Base-by-base conservation (phyloP, 202 grass and related monocot species). In the Saccharum hybrid region DNA sequence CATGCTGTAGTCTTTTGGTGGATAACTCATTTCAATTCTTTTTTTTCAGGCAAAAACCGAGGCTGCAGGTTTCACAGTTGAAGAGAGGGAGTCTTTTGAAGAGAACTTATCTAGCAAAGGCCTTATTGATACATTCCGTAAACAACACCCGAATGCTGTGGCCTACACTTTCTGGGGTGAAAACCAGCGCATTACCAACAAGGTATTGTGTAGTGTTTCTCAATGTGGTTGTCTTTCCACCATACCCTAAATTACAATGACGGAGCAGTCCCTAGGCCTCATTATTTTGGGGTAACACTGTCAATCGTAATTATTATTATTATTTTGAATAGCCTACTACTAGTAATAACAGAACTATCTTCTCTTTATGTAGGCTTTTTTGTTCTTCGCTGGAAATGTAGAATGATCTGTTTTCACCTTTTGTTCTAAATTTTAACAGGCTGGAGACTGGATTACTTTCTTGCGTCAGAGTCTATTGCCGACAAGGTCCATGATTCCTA, bases 131-230 rank as follows among this genome's bases (percentile, higher is more conserved):
- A 94, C 89, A 71, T 91, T 89, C 62, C 88, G 92, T 72, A 91
- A 87, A 59, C 84, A 89, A 64, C 86, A 94, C 72, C 92, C 89
- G 16, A 81, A 88, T 45, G 81, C 75, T 56, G 77, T 94, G 22
- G 86, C 76, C 28, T 94, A 85, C 64, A 94, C 89, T 61, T 94
- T 91, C 74, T 94, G 89, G 89, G 92, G 89, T 73, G 89, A 94
- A 82, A 89, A 90, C 52, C 86, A 94, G 66, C 84, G 89, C 22
- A 72, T 86, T 49, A 82, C 69, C 57, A 91, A 91, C 74, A 91
- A 94, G 92, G 92, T 94, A 90, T 21, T 16, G 26, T 15, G 71
- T 14, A 10, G 2, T 69, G 22, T 18, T 66, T 49, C 15, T 18
- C 65, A 54, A 68, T 68, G 3, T 30, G 14, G 1, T 28, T 11